Base-by-base conservation (phyloP, 148 eudicot species). In the Tetragonia tetragonoides region DNA sequence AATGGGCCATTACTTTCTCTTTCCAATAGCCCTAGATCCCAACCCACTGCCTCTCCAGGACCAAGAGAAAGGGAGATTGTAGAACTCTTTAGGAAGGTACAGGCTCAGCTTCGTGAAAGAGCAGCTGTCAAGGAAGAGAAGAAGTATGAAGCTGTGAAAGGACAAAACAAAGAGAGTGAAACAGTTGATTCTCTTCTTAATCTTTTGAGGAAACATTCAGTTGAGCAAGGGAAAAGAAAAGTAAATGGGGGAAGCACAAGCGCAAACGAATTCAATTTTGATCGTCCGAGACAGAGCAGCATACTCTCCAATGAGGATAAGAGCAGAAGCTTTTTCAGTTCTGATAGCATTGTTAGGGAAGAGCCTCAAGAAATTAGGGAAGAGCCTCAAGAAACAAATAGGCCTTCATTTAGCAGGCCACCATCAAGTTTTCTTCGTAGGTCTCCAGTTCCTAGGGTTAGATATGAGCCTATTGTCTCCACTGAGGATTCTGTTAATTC, bases 11-110 rank as follows among this genome's bases (percentile, higher is more conserved):
- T 87, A 28, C 91, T 85, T 83, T 88, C 91, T 44, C 75, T 78
- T 23, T 84, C 93, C 28, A 80, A 80, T 73, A 77, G 76, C 75
- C 81, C 82, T 21, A 91, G 79, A 71, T 78, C 78, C 79, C 92
- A 90, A 70, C 83, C 93, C n/a, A 85, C 93, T 24, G 84, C 93
- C 64, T 66, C 84, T 78, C 91, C 98, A 9, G 98, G 97, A 39
- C 91, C 89, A 17, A 86, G 89, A 80, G 97, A 93, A 82, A 88
- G 75, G 79, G 99, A 90, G 81, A 89, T 96, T 77, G 92, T 96
- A 49, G 91, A 93, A 80, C 81, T 96, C 51, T 96, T 96, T 72
- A 80, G 85, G 37, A 90, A 86, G 83, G 93, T 93, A 77, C 97
- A 93, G 84, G 92, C 88, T 53, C 86, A 89, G 68, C 95, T 93